Evolutionary conservation across 805 yeast species (phyloP).

Genomic region (Candida lessepsii): DNA sequence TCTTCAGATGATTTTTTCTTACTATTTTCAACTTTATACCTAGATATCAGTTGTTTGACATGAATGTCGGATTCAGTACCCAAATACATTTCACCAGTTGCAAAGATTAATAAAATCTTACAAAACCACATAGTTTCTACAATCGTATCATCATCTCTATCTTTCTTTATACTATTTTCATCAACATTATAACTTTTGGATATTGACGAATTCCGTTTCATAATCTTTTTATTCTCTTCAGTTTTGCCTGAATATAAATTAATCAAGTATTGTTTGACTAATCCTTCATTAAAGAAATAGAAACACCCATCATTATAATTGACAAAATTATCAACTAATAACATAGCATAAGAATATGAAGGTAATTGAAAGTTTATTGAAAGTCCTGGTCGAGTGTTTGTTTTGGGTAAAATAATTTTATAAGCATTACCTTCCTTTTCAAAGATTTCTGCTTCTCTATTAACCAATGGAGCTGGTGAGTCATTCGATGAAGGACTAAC

Average conservation of each 20-base stretch:
- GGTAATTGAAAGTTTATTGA: constrained; percentile 73
- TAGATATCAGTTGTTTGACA: constrained; percentile 39
- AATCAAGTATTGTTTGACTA: constrained; percentile 65
- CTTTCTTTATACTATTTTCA: constrained; percentile 43
- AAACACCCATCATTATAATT: constrained; percentile 83
- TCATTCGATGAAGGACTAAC: constrained; percentile 10
- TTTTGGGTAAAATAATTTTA: constrained; percentile 63
- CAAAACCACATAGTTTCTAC: constrained; percentile 81
- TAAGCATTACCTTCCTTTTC: constrained; percentile 79
- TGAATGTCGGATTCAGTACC: constrained; percentile 70
- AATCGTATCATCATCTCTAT: constrained; percentile 52
- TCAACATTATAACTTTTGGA: constrained; percentile 27
- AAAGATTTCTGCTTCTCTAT: constrained; percentile 54
- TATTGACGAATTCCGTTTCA: constrained; percentile 30
- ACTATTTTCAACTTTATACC: constrained; percentile 13
- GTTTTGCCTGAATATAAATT: constrained; percentile 56
- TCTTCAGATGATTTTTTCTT: constrained; percentile 13
- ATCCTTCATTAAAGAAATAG: constrained; percentile 79
- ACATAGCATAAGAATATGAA: constrained; percentile 71
- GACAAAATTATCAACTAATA: constrained; percentile 71
- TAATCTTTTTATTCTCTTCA: constrained; percentile 36
- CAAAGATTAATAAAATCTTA: constrained; percentile 68
- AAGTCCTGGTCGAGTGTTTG: constrained; percentile 65
- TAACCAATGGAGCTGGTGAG: constrained; percentile 13
- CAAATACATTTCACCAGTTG: constrained; percentile 79